Evolutionary conservation across 1,284 basidiomycete species (phyloP).

Genomic region (Wallemia ichthyophaga): DNA sequence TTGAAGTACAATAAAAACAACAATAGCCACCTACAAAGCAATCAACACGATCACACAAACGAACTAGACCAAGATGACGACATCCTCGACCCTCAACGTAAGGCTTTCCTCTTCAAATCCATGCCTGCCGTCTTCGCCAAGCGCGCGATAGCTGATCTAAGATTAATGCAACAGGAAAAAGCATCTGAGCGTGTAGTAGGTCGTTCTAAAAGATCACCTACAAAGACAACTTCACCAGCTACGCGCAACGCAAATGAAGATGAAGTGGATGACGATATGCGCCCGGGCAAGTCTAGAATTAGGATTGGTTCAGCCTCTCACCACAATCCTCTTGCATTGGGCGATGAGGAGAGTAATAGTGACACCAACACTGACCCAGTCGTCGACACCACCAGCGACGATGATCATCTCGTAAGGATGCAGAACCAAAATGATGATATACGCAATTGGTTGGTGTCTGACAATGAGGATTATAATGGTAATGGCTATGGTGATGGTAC

Average conservation of each 20-base stretch:
- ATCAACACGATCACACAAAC: neutral
- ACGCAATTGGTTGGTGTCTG: neutral
- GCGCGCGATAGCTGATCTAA: slow-evolving; percentile 3
- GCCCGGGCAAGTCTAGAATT: neutral
- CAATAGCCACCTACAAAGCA: too few relatives aligned
- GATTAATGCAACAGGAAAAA: slow-evolving; percentile 3
- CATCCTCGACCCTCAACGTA: neutral
- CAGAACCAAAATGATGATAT: neutral
- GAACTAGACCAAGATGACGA: neutral
- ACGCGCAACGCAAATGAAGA: neutral
- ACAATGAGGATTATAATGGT: neutral
- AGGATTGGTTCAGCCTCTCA: neutral
- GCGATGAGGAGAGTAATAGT: neutral
- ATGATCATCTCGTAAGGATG: neutral
- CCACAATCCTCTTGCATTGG: neutral
- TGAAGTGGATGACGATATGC: neutral
- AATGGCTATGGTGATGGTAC: too few relatives aligned
- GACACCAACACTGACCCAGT: neutral
- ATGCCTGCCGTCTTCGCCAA: slow-evolving; percentile 4
- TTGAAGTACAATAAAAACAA: too few relatives aligned
- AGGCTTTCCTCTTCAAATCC: slow-evolving; percentile 2
- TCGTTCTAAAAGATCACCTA: neutral
- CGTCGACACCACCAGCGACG: neutral
- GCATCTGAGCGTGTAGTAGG: neutral
- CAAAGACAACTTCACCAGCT: neutral